Conservation (phyloP, 1,284 basidiomycete species). For the Sanghuangporus sanghuang region DNA sequence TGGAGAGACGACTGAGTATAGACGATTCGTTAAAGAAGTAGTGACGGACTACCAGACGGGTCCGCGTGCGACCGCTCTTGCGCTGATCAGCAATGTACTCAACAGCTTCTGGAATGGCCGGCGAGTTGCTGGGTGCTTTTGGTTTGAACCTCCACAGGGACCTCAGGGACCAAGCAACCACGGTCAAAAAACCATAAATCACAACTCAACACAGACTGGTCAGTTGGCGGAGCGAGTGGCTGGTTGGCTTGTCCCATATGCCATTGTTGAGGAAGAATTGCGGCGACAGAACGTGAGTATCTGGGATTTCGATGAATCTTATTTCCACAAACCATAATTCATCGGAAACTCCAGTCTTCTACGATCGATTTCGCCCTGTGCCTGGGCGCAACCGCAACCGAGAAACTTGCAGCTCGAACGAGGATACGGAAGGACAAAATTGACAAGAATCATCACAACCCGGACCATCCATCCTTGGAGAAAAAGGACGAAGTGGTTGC, state of each 20-base stretch:
- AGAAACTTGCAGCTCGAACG: slow-evolving; percentile 76
- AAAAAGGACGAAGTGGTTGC: slow-evolving; percentile 99
- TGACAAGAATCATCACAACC: slow-evolving; percentile 44
- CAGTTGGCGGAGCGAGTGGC: slow-evolving; percentile 85
- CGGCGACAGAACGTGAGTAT: slow-evolving; percentile 88
- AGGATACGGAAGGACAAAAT: slow-evolving; percentile 24
- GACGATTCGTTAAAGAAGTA: slow-evolving; percentile 90
- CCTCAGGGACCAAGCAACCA: slow-evolving; percentile 35
- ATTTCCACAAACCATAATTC: slow-evolving; percentile 13
- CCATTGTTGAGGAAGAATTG: slow-evolving; percentile 89
- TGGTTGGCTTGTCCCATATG: slow-evolving; percentile 90
- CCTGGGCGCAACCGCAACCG: slow-evolving; percentile 81
- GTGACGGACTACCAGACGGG: slow-evolving; percentile 91
- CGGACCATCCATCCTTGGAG: slow-evolving; percentile 57
- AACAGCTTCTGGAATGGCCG: slow-evolving; percentile 78
- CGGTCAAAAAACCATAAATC: slow-evolving; percentile 51
- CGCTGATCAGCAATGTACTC: slow-evolving; percentile 73
- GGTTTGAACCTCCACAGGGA: slow-evolving; percentile 56
- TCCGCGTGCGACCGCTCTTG: slow-evolving; percentile 87
- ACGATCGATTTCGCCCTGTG: slow-evolving; percentile 98
- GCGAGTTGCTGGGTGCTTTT: slow-evolving; percentile 68
- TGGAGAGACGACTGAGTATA: slow-evolving; percentile 92
- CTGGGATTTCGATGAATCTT: slow-evolving; percentile 17
- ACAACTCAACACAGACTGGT: slow-evolving; percentile 74
- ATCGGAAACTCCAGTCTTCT: slow-evolving; percentile 55